A percentile compares a stretch with the other conserved stretches of the same genome.
Evolutionary conservation across 805 yeast species (phyloP).

Genomic region (Starmera dryadoides): DNA sequence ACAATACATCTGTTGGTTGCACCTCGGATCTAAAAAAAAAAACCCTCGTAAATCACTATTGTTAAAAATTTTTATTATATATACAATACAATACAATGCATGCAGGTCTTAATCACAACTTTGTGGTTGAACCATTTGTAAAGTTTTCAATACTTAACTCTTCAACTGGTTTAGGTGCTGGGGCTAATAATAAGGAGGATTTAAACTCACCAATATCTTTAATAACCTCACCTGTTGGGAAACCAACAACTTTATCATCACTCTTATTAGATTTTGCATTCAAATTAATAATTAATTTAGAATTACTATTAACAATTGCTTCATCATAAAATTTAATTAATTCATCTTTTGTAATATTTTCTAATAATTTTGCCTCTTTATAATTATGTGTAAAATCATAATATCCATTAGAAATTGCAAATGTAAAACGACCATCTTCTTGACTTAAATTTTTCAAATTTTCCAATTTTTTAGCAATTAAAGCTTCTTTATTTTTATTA

Average conservation of each 20-base stretch:
- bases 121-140: not conserved
- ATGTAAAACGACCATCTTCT: constrained; percentile 62
- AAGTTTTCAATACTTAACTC: not conserved
- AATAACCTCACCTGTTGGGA: constrained; percentile 44
- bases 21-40: no score
- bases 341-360: constrained; percentile 46
- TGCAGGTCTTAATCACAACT: no score
- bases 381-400: constrained; percentile 64
- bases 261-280: constrained; percentile 35
- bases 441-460: constrained; percentile 74
- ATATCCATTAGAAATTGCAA: constrained; percentile 64
- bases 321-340: constrained; percentile 46
- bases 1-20: no score
- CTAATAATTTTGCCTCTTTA: constrained; percentile 49
- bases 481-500: constrained; percentile 59
- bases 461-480: constrained; percentile 57
- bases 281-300: constrained; percentile 54
- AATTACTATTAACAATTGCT: constrained; percentile 29
- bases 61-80: no score
- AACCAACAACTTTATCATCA: constrained; percentile 21
- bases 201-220: constrained; percentile 48
- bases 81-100: no score
- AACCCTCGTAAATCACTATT: no score
- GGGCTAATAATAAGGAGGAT: constrained; percentile 42
- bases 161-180: constrained; percentile 51